phyloP scores from a whole-genome alignment of 306 rosid species.

The Hippophae gyantsensis region DNA sequence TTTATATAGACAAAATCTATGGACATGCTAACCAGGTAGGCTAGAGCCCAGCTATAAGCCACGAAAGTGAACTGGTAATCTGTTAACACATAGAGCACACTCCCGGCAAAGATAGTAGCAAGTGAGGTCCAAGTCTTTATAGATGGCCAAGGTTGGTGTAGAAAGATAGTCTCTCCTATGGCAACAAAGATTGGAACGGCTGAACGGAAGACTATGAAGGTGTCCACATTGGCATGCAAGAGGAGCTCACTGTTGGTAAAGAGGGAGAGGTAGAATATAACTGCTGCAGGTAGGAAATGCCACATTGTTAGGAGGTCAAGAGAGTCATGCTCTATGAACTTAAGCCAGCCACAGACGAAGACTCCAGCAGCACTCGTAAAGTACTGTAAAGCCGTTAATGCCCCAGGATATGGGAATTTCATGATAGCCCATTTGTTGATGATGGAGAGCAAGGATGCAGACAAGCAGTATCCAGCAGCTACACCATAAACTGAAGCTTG shows the following conservation, averaged over 20 bases:
- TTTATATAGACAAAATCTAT: conserved; percentile 75
- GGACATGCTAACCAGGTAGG: conserved; percentile 59
- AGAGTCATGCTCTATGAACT: conserved; percentile 45
- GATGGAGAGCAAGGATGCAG: conserved; percentile 80
- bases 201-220: conserved; percentile 74
- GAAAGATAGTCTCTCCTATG: conserved; percentile 60
- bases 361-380: conserved; percentile 80
- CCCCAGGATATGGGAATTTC: conserved; percentile 91
- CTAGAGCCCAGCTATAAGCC: conserved; percentile 67
- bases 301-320: conserved; percentile 64
- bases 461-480: conserved; percentile 79
- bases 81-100: conserved; percentile 57
- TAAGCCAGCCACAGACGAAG: conserved; percentile 41
- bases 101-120: conserved; percentile 60
- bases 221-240: conserved; percentile 88
- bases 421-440: conserved; percentile 90
- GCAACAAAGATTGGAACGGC: conserved; percentile 34
- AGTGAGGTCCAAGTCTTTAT: conserved; percentile 62
- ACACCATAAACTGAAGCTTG: conserved; percentile 62
- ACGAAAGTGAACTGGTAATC: conserved; percentile 63
- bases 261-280: conserved; percentile 71
- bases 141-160: conserved; percentile 73
- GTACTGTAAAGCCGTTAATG: conserved; percentile 75
- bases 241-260: conserved; percentile 21
- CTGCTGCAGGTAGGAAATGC: conserved; percentile 70